Conservation (phyloP, 192 early-diverging fungal species). For the Rhizoclosmatium sp. region DNA sequence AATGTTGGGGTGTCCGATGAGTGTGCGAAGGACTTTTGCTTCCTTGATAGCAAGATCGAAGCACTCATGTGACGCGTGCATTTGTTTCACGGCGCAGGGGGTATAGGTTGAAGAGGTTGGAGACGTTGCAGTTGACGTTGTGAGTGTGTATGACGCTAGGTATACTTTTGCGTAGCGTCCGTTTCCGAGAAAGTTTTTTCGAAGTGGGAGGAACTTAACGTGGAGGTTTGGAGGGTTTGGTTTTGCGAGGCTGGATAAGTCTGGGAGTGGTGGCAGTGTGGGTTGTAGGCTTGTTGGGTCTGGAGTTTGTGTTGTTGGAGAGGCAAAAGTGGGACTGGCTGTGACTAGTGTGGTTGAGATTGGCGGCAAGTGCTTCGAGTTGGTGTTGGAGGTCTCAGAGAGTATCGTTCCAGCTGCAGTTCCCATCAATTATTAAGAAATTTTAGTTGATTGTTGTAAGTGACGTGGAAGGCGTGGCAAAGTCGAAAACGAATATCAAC, state of each 20-base stretch:
- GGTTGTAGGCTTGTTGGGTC: background rate
- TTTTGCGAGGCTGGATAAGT: conserved; percentile 5
- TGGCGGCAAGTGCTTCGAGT: background rate
- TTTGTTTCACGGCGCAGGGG: conserved; percentile 60
- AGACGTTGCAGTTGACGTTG: background rate
- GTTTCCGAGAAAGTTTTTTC: conserved; percentile 60
- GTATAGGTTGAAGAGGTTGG: background rate
- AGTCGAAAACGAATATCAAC: too few species aligned
- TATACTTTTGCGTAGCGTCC: conserved; percentile 58
- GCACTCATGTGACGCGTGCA: conserved; percentile 52
- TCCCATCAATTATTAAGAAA: too few species aligned
- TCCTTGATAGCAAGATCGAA: conserved; percentile 50
- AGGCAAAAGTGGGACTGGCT: background rate
- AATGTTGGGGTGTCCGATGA: conserved; percentile 50
- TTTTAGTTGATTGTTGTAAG: too few species aligned
- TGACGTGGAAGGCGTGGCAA: too few species aligned
- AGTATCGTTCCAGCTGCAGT: too few species aligned
- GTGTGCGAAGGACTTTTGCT: conserved; percentile 42
- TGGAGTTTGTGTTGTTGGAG: background rate
- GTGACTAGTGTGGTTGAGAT: background rate
- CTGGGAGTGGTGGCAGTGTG: conserved; percentile 6
- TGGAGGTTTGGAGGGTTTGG: conserved; percentile 43
- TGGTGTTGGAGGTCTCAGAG: background rate
- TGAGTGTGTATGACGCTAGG: conserved; percentile 47
- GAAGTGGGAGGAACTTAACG: conserved; percentile 56